These are phyloP conservation scores for Ustilago esculenta DNA, from an alignment of 1,284 basidiomycete species.

Conservation along the genomic window DNA sequence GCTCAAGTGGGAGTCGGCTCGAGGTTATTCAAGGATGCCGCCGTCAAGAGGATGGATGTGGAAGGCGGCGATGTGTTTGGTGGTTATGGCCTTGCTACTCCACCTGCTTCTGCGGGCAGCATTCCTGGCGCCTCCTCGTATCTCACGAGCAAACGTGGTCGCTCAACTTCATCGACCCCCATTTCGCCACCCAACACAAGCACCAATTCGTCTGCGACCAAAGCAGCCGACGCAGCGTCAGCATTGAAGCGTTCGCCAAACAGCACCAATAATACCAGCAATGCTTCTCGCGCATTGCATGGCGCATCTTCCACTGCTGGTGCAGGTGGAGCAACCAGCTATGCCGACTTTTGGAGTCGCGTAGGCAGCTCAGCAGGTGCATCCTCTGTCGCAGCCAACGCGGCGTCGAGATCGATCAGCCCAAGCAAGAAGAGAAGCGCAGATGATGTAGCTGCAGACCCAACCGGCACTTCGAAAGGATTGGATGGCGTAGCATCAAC, in stretches of 20 bases:
- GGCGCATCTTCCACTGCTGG: conserved; percentile 3
- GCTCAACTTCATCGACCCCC: conserved; percentile 34
- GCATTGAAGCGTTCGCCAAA: conserved; percentile 18
- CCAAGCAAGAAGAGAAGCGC: conserved; percentile 44
- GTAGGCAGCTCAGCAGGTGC: conserved; percentile 35
- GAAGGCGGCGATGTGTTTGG: conserved; percentile 50
- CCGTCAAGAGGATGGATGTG: conserved; percentile 38
- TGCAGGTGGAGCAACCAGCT: conserved; percentile 41
- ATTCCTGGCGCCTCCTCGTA: conserved; percentile 34
- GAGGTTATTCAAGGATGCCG: conserved; percentile 47
- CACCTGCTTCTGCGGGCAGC: conserved; percentile 42
- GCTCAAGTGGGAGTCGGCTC: conserved; percentile 14
- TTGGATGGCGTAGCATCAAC: neutral
- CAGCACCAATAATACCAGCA: conserved; percentile 1
- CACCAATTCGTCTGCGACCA: conserved; percentile 13
- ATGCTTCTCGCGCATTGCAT: neutral
- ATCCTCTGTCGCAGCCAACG: neutral
- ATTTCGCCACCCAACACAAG: conserved; percentile 42
- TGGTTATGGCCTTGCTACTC: conserved; percentile 47
- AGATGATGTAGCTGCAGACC: conserved; percentile 13
- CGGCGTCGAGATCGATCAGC: conserved; percentile 15
- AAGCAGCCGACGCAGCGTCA: conserved; percentile 4
- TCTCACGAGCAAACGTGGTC: conserved; percentile 29
- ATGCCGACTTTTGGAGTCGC: conserved; percentile 56
- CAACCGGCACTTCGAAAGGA: neutral